Percentiles rank a stretch among this genome's conserved stretches.
phyloP scores from a whole-genome alignment of 2,329 filamentous ascomycete species.

The Kalmusia sp. region DNA sequence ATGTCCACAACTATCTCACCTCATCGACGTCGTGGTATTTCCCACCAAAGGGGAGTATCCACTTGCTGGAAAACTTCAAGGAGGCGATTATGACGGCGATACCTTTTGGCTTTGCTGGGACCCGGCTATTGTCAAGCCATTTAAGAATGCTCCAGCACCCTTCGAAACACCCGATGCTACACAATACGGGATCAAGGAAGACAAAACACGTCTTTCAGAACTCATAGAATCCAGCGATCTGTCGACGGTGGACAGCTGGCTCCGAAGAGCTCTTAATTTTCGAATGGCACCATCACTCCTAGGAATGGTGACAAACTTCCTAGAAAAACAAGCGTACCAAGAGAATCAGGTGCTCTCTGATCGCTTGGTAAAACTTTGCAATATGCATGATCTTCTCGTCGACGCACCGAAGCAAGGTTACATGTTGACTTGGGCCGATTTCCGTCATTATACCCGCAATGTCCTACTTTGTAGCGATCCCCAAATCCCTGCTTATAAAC shows the following conservation, averaged over 20 bases:
- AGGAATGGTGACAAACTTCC: conserved; percentile 69
- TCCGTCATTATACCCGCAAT: conserved; percentile 60
- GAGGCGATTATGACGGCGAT: conserved; percentile 84
- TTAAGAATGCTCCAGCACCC: conserved; percentile 65
- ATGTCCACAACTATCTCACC: conserved; percentile 65
- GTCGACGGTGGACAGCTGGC: conserved; percentile 53
- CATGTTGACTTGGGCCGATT: conserved; percentile 54
- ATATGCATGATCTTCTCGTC: conserved; percentile 55
- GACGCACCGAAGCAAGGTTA: conserved; percentile 57
- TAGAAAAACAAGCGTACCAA: conserved; percentile 67
- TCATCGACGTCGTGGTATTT: conserved; percentile 85
- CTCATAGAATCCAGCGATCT: conserved; percentile 42
- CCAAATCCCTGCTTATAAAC: conserved; percentile 50
- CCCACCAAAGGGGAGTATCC: conserved; percentile 66
- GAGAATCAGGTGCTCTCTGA: conserved; percentile 37
- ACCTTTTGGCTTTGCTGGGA: conserved; percentile 82
- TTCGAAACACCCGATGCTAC: conserved; percentile 53
- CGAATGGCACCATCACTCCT: conserved; percentile 64
- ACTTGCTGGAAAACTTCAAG: conserved; percentile 74
- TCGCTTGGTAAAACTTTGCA: conserved; percentile 35
- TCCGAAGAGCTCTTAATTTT: conserved; percentile 64
- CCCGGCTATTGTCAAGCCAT: conserved; percentile 67
- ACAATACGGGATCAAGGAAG: conserved; percentile 59
- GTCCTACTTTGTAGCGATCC: conserved; percentile 63
- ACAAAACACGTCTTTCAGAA: conserved; percentile 56